Percentiles rank a stretch among this genome's conserved stretches.
These are phyloP conservation scores for Cyberlindnera mrakii DNA, from an alignment of 805 yeast genomes.

Conservation along the genomic window DNA sequence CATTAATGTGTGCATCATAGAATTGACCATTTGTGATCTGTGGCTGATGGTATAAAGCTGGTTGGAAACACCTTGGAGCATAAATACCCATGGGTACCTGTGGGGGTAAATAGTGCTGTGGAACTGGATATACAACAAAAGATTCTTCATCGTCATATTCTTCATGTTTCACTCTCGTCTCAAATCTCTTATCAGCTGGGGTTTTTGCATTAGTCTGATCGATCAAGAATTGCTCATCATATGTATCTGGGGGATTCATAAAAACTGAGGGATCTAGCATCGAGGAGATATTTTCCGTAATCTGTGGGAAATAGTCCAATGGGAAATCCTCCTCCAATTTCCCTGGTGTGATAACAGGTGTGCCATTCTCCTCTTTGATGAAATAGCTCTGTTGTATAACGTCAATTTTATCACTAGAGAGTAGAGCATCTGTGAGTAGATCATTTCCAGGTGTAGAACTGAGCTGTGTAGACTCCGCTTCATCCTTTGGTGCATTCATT, in stretches of 20 bases:
- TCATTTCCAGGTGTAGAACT: neutral
- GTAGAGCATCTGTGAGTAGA: neutral
- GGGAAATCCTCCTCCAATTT: slow-evolving; percentile 55
- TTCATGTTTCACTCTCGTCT: slow-evolving; percentile 4
- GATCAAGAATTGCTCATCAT: slow-evolving; percentile 42
- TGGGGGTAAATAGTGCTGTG: neutral
- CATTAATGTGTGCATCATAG: slow-evolving; percentile 18
- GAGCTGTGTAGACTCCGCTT: neutral
- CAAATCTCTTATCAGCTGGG: slow-evolving; percentile 22
- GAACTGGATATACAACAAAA: slow-evolving; percentile 5
- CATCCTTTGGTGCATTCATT: slow-evolving; percentile 6
- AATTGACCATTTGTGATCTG: slow-evolving; percentile 24
- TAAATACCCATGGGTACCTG: neutral
- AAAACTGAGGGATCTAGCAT: slow-evolving; percentile 27
- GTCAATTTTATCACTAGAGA: neutral
- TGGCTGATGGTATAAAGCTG: slow-evolving; percentile 1
- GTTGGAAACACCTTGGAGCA: slow-evolving; percentile 1
- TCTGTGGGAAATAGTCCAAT: slow-evolving; percentile 51
- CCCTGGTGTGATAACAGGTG: slow-evolving; percentile 18
- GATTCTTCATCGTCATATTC: slow-evolving; percentile 4
- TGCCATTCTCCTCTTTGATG: slow-evolving; percentile 19
- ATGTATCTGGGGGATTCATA: slow-evolving; percentile 27
- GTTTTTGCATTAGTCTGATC: slow-evolving; percentile 45
- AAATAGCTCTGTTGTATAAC: slow-evolving; percentile 12
- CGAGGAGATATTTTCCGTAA: slow-evolving; percentile 19